Evolutionary conservation across 805 yeast genomes (phyloP).

Genomic region (Candida nonsorbophila): DNA sequence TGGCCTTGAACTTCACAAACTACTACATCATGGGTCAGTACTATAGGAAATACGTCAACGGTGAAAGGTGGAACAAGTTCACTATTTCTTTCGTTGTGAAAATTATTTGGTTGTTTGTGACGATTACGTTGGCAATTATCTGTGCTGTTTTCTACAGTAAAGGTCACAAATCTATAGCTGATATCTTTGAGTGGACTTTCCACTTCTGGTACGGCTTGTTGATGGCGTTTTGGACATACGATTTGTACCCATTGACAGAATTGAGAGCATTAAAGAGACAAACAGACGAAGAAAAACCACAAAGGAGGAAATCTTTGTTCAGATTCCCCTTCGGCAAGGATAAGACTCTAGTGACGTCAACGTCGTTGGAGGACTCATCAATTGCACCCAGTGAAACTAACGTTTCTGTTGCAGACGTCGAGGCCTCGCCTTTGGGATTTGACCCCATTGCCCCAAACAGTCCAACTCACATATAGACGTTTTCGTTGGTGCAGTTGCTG

Average conservation of each 20-base stretch:
- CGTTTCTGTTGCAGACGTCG: no score
- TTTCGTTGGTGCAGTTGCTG: no score
- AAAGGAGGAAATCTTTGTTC: conserved; percentile 6
- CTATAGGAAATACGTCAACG: conserved; percentile 21
- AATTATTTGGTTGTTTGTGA: conserved; percentile 17
- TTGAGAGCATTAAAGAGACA: conserved; percentile 9
- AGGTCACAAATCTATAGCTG: conserved; percentile 11
- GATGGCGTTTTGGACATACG: conserved; percentile 23
- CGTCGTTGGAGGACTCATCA: no score
- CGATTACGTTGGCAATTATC: conserved; percentile 14
- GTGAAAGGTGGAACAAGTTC: conserved; percentile 23
- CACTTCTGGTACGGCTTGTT: conserved; percentile 22
- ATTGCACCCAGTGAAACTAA: no score
- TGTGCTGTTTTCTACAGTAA: conserved; percentile 17
- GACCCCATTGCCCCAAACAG: no score
- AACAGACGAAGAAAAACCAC: neutral
- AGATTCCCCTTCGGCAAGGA: no score
- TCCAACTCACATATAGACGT: no score
- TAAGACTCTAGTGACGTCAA: no score
- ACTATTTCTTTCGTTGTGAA: conserved; percentile 20
- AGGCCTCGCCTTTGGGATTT: no score
- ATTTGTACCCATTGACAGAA: conserved; percentile 22
- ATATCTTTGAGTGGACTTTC: conserved; percentile 20
- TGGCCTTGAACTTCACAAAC: conserved; percentile 20
- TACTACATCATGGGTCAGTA: conserved; percentile 25